Evolutionary conservation across 352 stramenopile genomes (phyloP).

Genomic region (Phytopythium montanum): DNA sequence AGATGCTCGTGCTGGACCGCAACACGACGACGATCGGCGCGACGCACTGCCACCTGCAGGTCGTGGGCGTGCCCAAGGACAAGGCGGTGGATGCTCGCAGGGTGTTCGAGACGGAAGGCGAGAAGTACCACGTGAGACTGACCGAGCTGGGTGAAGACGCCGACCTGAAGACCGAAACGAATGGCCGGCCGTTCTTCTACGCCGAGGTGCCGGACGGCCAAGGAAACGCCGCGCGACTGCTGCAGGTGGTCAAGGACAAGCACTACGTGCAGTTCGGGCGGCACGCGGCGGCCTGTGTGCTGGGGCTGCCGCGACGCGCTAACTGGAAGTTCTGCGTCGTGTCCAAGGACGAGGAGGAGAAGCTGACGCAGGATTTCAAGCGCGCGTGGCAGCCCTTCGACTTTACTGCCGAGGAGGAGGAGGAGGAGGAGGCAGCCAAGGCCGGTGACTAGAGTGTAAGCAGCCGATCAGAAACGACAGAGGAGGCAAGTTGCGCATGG

Average conservation of each 20-base stretch:
- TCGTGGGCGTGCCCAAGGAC: conserved; percentile 54
- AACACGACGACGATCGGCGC: conserved; percentile 71
- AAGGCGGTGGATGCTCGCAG: conserved; percentile 29
- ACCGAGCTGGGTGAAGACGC: conserved; percentile 35
- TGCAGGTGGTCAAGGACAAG: conserved; percentile 68
- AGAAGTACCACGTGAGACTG: conserved; percentile 74
- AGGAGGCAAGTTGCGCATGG: no score
- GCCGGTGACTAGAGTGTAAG: neutral
- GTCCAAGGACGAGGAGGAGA: conserved; percentile 63
- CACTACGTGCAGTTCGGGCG: conserved; percentile 86
- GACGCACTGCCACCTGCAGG: conserved; percentile 74
- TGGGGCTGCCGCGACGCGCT: conserved; percentile 57
- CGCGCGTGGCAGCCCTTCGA: conserved; percentile 63
- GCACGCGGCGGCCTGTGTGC: conserved; percentile 49
- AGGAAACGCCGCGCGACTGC: conserved; percentile 28
- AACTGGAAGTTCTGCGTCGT: conserved; percentile 87
- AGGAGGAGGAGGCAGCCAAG: conserved; percentile 34
- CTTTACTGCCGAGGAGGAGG: conserved; percentile 54
- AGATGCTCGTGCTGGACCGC: conserved; percentile 74
- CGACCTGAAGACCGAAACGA: conserved; percentile 31
- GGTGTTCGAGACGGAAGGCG: conserved; percentile 62
- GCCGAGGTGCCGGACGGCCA: conserved; percentile 53
- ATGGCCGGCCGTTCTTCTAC: conserved; percentile 61
- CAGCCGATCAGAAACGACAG: no score
- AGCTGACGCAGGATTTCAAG: conserved; percentile 65